Evolutionary conservation across 176 grass and related monocot species (phyloP), one percentile per base, ranked within the genome.

Genomic region (Saccharum spontaneum): DNA sequence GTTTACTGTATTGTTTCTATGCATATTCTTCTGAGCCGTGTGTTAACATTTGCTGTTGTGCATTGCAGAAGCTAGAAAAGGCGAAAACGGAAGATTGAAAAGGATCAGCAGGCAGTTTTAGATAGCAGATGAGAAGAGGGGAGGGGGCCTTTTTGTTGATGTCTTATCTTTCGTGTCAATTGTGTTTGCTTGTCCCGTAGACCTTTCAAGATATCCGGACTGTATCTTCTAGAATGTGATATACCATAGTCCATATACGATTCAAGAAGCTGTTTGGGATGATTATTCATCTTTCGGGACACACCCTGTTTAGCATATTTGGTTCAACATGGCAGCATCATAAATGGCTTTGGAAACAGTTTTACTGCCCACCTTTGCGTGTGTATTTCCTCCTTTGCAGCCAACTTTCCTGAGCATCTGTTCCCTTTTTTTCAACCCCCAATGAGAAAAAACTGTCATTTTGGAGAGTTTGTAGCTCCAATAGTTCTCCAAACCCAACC

Each of bases 1-100:
- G 28, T 39, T 46, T 11, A 20, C 10, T 39, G 17, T 18, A 10
- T 70, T 82, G 7, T 61, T 44, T 10, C 6, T 60, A 12, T 41
- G 36, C n/a, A 38, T 1, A 43, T 71, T 62, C 20, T 75, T 26
- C 1, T 73, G 66, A 74, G 39, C 40, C 40, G n/a, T 39, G 23
- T 59, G 45, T 61, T 85, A 45, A 88, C 40, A 8, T 82, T 24
- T 40, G 6, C 11, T 82, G 34, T 52, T 69, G 5, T 69, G 24
- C 30, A 82, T 79, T 75, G 2, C 82, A 90, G 91, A 93, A 93
- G 49, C 52, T 87, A 87, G 88, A 93, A 22, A 88, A 93, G 34
- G 82, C 62, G 49, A 90, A 88, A 65, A 24, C 9, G 1, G 73
- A 90, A 79, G 85, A 88, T 11, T 93, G 80, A 88, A 44, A 34